Evolutionary conservation across 805 yeast genomes (phyloP), one percentile per base, ranked within the genome.

Genomic region (Myxozyma vanderwaltii): DNA sequence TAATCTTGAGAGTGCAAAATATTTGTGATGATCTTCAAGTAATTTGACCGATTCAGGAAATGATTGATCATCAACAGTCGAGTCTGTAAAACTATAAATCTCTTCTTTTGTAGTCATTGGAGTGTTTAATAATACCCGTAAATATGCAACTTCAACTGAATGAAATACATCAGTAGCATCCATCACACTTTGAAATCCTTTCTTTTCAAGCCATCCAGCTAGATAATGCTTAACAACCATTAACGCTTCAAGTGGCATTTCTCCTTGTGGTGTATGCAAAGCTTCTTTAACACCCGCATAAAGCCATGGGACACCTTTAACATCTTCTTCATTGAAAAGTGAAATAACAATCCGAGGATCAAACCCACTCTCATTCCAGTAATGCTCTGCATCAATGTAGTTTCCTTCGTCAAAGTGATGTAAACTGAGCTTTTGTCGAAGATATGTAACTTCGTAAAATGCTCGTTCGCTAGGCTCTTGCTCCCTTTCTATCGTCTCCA

Each of bases 391-490:
- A 1, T 63, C 66, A 2, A 56, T 54, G 52, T 63, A 66, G 10
- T 66, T 67, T 3, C 58, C 62, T 12, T 58, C 62, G 17, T 67
- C 58, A 21, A 76, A 61, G 47, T 73, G 72, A 13, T 64, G 62
- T 15, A 78, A 51, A 0, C 73, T 76, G 2, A 77, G 63, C 43
- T 72, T 63, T n/a, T 72, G 65, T 33, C 75, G 75, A 21, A 78
- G 59, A 54, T 76, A 79, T 41, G 78, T 74, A 2, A 74, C 64
- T 56, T 77, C 77, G 7, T 71, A 61, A 15, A 74, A 72, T 1
- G 72, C 76, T 5, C 71, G 68, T 59, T 78, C 81, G 12, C 74
- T 71, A 1, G 73, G 63, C 45, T 55, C 65, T 15, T 63, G 65
- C 10, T 61, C 54, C 35, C 50, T 58, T 2, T 59, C 61, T 5